Percentiles rank a stretch among this genome's conserved stretches.
Conservation (phyloP, 768 basidiomycete genomes). For the Coprinopsis cinerea region DNA sequence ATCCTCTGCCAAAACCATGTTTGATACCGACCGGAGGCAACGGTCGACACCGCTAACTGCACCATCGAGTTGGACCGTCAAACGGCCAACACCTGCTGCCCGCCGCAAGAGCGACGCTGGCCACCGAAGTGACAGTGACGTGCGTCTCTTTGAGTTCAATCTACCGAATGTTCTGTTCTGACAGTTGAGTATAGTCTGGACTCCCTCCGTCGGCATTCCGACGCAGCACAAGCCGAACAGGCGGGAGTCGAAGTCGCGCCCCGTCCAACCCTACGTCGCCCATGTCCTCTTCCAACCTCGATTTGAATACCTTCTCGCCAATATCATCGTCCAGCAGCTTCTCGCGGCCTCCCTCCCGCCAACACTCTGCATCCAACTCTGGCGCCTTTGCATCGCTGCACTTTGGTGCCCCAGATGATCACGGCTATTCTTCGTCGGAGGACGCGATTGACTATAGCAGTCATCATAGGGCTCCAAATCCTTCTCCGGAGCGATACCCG, state of each 20-base stretch:
- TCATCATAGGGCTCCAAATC: background rate
- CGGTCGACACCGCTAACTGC: conserved; percentile 61
- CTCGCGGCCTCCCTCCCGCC: conserved; percentile 64
- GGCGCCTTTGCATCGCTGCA: conserved; percentile 16
- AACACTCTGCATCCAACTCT: conserved; percentile 34
- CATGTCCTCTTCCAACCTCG: conserved; percentile 21
- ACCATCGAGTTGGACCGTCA: conserved; percentile 68
- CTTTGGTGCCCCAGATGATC: conserved; percentile 23
- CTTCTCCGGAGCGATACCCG: conserved; percentile 30
- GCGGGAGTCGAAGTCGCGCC: conserved; percentile 48
- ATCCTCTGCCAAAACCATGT: conserved; percentile 42
- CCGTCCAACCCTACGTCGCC: conserved; percentile 73
- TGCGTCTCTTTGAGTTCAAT: conserved; percentile 24
- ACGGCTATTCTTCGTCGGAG: conserved; percentile 38
- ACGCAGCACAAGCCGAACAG: conserved; percentile 31
- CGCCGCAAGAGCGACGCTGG: conserved; percentile 73
- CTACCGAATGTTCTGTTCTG: conserved; percentile 4
- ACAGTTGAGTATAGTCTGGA: conserved; percentile 10
- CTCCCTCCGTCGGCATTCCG: conserved; percentile 37
- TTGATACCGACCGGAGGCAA: conserved; percentile 66
- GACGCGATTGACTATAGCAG: conserved; percentile 20
- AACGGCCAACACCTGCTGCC: conserved; percentile 59
- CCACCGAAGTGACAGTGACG: conserved; percentile 74
- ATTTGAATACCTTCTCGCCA: conserved; percentile 24
- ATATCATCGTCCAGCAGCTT: conserved; percentile 37